phyloP scores from a whole-genome alignment of 2,329 filamentous ascomycete genomes.

The Aspergillus fumigatus region DNA sequence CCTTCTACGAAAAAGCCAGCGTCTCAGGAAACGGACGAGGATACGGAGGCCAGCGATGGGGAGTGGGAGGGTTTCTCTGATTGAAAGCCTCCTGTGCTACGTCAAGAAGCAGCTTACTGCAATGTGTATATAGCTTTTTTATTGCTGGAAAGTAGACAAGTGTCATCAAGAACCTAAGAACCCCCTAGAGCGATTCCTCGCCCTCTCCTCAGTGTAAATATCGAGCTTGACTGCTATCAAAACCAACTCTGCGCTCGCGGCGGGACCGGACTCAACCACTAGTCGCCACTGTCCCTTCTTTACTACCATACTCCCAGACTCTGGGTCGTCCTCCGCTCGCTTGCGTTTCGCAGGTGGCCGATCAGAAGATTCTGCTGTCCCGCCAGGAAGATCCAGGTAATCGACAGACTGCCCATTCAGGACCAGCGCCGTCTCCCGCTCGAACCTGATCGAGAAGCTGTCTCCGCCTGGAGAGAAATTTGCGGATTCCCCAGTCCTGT shows the following conservation, averaged over 20 bases:
- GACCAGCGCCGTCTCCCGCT: constrained; percentile 42
- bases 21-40: constrained; percentile 13
- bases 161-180: constrained; percentile 50
- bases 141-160: not conserved
- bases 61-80: constrained; percentile 45
- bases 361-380: constrained; percentile 6
- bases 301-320: constrained; percentile 55
- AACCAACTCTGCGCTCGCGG: constrained; percentile 60
- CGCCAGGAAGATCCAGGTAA: constrained; percentile 1
- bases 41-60: constrained; percentile 25
- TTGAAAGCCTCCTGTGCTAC: constrained; percentile 13
- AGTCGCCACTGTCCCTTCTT: constrained; percentile 68
- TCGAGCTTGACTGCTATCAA: constrained; percentile 74
- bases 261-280: constrained; percentile 53
- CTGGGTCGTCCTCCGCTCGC: constrained; percentile 8
- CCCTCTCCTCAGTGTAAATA: constrained; percentile 61
- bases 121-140: not conserved
- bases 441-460: constrained; percentile 62
- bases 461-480: constrained; percentile 40
- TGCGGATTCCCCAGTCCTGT: not conserved
- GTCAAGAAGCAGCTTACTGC: not conserved
- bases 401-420: constrained; percentile 36
- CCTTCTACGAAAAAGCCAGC: constrained; percentile 9
- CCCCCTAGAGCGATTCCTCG: constrained; percentile 59
- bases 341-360: constrained; percentile 10